phyloP scores from a whole-genome alignment of 257 asterid species.

The Rauvolfia tetraphylla region DNA sequence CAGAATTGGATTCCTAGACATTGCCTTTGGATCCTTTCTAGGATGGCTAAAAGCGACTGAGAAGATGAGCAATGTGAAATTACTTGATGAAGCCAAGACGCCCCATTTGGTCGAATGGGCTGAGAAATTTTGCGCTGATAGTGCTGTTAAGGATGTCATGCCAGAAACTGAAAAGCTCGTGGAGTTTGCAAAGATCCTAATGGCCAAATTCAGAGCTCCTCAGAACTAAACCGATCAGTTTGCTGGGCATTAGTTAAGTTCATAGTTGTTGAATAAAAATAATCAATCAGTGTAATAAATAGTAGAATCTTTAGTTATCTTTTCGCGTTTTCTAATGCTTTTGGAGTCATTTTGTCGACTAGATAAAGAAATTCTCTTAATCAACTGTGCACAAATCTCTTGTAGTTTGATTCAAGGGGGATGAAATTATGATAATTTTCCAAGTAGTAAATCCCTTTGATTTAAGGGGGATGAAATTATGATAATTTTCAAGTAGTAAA shows the following conservation, averaged over 20 bases:
- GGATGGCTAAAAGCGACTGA: constrained; percentile 46
- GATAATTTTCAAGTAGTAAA: too few relatives aligned
- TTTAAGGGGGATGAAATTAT: too few relatives aligned
- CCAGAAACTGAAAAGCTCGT: constrained; percentile 46
- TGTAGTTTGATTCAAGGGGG: too few relatives aligned
- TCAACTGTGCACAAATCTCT: too few relatives aligned
- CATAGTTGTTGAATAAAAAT: too few relatives aligned
- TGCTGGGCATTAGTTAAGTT: not conserved
- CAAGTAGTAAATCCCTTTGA: too few relatives aligned
- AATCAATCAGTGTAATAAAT: too few relatives aligned
- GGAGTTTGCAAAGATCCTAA: constrained; percentile 29
- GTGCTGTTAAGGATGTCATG: constrained; percentile 45
- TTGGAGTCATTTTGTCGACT: too few relatives aligned
- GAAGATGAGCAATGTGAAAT: constrained; percentile 15
- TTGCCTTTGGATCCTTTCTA: constrained; percentile 52
- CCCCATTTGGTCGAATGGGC: constrained; percentile 58
- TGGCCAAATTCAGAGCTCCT: constrained; percentile 15
- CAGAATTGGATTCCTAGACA: constrained; percentile 48
- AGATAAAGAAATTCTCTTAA: too few relatives aligned
- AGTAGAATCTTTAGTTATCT: too few relatives aligned
- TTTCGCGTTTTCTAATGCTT: too few relatives aligned
- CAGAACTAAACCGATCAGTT: not conserved
- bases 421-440: too few relatives aligned
- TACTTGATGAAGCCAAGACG: constrained; percentile 38
- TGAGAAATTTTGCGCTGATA: constrained; percentile 30